Base-by-base conservation (phyloP, 176 grass and related monocot species). In the Aegilops sharonensis region DNA sequence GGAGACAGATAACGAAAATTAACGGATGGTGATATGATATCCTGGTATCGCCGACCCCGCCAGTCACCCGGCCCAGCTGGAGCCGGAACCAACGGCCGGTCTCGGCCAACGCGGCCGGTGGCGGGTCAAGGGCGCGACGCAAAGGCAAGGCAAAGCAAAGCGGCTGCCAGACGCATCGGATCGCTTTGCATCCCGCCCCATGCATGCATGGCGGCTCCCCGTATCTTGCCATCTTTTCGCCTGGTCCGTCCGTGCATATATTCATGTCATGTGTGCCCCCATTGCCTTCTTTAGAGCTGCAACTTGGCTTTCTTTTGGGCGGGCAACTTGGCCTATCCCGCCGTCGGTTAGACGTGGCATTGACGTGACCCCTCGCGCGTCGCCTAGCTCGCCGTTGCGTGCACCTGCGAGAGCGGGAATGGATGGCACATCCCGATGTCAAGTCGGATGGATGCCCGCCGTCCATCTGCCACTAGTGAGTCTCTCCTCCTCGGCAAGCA, bases 201-300 rank as follows among this genome's bases (percentile, higher is more conserved):
- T 17, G 14, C 72, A 50, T 75, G 72, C 42, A 47, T 18, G 50
- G 50, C 50, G 50, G 50, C 50, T 54, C 50, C 50, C 50, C 77
- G 85, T 60, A 89, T 89, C 82, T 89, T 21, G 56, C 56, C 59
- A 17, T 36, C 27, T 79, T 79, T 73, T n/a, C 34, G 4, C 27
- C 32, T 14, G 73, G 88, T 79, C 84, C 89, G 88, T 72, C 84
- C 84, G 71, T 83, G 56, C 62, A 77, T 3, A 77, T 3, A 17
- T 27, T 47, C 43, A 47, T 43, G 15, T 30, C 72, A 13, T 80
- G 77, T 50, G 57, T 20, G 27, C 5, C 43, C 29, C 31, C 15
- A 31, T 62, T 68, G 35, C 10, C n/a, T 64, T 78, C 45, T 76
- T 78, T 29, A 29, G 64, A 12, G 0, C 18, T 2, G 52, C 80